phyloP scores from a whole-genome alignment of 441 rosid species.

The Eruca vesicaria region DNA sequence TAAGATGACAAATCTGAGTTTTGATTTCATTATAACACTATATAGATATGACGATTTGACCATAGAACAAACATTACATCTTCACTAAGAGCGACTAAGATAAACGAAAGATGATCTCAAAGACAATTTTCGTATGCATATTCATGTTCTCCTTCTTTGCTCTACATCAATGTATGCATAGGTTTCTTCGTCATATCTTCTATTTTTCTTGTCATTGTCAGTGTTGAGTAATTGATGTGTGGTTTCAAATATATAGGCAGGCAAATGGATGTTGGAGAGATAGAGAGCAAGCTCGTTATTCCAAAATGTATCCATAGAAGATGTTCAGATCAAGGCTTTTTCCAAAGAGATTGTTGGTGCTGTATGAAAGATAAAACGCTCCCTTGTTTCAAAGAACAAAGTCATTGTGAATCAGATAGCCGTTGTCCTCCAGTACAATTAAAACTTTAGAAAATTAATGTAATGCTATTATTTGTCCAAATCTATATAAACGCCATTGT shows the following conservation, averaged over 20 bases:
- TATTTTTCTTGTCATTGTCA: background rate
- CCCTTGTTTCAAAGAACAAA: background rate
- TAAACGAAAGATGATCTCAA: conserved; percentile 7
- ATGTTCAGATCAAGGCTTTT: background rate
- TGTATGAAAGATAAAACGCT: background rate
- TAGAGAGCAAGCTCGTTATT: background rate
- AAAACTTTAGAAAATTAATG: background rate
- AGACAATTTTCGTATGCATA: background rate
- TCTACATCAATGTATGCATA: conserved; percentile 15
- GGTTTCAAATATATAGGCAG: conserved; percentile 11
- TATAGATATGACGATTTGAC: background rate
- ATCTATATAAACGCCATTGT: background rate
- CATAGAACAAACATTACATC: background rate
- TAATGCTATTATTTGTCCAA: background rate
- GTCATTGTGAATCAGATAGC: background rate
- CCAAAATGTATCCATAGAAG: background rate
- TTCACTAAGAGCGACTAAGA: background rate
- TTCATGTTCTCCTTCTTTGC: conserved; percentile 13
- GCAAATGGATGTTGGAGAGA: conserved; percentile 1
- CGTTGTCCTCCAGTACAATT: conserved; percentile 13
- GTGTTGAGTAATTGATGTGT: background rate
- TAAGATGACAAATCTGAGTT: background rate
- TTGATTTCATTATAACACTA: background rate
- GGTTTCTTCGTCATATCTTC: background rate
- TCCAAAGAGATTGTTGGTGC: conserved; percentile 17